Evolutionary conservation across 2,329 filamentous ascomycete genomes (phyloP).

Genomic region (Xylaria multiplex): DNA sequence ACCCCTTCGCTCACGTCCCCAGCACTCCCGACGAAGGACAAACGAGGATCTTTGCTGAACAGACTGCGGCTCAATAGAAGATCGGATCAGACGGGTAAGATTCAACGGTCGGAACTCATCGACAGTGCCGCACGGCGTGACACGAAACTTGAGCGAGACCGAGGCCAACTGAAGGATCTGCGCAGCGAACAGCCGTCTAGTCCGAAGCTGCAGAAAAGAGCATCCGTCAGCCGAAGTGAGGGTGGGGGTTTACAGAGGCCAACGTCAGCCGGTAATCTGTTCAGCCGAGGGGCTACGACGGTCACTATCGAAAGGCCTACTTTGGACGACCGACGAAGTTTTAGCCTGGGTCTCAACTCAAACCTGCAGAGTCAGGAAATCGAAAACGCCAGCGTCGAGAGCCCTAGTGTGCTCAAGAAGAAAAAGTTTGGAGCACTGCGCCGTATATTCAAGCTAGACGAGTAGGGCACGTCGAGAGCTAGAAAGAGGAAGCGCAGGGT

Average conservation of each 20-base stretch:
- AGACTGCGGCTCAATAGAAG: slow-evolving; percentile 73
- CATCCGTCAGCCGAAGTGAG: slow-evolving; percentile 51
- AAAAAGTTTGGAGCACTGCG: slow-evolving; percentile 68
- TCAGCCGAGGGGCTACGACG: slow-evolving; percentile 31
- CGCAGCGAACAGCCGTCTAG: slow-evolving; percentile 50
- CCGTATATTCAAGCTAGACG: slow-evolving; percentile 65
- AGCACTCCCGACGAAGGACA: slow-evolving; percentile 47
- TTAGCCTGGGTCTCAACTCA: slow-evolving; percentile 46
- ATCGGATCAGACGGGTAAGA: slow-evolving; percentile 59
- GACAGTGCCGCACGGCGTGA: slow-evolving; percentile 72
- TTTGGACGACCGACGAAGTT: slow-evolving; percentile 41
- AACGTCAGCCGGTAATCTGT: slow-evolving; percentile 46
- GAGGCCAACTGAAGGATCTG: slow-evolving; percentile 62
- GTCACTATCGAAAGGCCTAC: slow-evolving; percentile 32
- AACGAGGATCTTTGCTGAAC: slow-evolving; percentile 62
- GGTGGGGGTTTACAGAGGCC: slow-evolving; percentile 60
- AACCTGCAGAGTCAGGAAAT: slow-evolving; percentile 30
- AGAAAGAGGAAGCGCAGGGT: slow-evolving; percentile 37
- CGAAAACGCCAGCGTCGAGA: slow-evolving; percentile 41
- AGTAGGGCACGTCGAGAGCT: slow-evolving; percentile 51
- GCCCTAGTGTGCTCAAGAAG: slow-evolving; percentile 52
- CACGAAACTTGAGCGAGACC: slow-evolving; percentile 68
- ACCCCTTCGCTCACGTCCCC: slow-evolving; percentile 39
- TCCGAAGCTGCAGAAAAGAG: slow-evolving; percentile 60
- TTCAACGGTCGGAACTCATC: slow-evolving; percentile 61